A percentile compares a stretch with the other conserved stretches of the same genome.
Conservation (phyloP, 2,329 filamentous ascomycete genomes). For the Metarhizium anisopliae region DNA sequence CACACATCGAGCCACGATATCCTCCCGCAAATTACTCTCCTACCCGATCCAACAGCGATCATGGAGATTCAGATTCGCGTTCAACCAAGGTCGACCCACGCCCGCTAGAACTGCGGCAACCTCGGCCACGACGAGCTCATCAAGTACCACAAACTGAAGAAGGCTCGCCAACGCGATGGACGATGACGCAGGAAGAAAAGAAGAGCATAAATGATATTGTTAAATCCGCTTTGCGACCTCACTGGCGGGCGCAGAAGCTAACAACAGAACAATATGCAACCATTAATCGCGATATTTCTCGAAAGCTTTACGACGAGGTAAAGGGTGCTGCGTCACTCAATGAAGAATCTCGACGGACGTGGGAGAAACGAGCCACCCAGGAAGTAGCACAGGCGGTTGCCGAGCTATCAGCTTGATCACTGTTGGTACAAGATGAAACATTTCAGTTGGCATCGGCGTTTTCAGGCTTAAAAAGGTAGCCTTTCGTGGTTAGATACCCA, state of each 20-base stretch:
- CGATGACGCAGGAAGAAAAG: slow-evolving; percentile 73
- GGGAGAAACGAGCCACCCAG: slow-evolving; percentile 66
- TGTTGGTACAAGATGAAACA: slow-evolving; percentile 13
- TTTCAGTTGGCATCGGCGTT: slow-evolving; percentile 22
- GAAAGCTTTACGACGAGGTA: slow-evolving; percentile 71
- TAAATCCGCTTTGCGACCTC: slow-evolving; percentile 68
- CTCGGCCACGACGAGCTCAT: slow-evolving; percentile 39
- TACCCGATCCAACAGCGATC: slow-evolving; percentile 34
- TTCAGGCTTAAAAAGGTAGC: slow-evolving; percentile 2
- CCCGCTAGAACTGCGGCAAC: slow-evolving; percentile 41
- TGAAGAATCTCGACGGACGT: slow-evolving; percentile 55
- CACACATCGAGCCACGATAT: slow-evolving; percentile 63
- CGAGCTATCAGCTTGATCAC: slow-evolving; percentile 38
- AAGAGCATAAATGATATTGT: slow-evolving; percentile 85
- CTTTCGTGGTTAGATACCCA: slow-evolving; percentile 23
- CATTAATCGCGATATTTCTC: slow-evolving; percentile 85
- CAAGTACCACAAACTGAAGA: slow-evolving; percentile 44
- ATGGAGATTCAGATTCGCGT: slow-evolving; percentile 35
- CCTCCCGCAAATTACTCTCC: slow-evolving; percentile 69
- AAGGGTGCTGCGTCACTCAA: slow-evolving; percentile 49
- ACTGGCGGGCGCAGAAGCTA: slow-evolving; percentile 71
- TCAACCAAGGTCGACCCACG: slow-evolving; percentile 15
- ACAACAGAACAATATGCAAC: slow-evolving; percentile 84
- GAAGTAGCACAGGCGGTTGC: slow-evolving; percentile 72
- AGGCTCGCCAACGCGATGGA: slow-evolving; percentile 55